These are phyloP conservation scores for Ustilaginoidea virens DNA, from an alignment of 2,329 filamentous ascomycete species.

Conservation along the genomic window DNA sequence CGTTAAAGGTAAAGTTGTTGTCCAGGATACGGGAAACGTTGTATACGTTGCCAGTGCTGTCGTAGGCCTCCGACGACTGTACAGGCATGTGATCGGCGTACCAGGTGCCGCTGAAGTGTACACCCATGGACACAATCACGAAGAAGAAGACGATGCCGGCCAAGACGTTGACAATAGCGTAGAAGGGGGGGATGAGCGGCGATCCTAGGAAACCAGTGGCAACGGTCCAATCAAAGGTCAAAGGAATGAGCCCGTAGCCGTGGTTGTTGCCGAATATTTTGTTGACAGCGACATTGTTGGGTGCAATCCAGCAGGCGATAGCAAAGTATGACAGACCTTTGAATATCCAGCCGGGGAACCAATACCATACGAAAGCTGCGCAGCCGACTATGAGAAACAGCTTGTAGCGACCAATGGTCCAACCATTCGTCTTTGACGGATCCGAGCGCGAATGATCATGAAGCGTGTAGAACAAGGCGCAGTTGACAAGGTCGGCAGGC, in stretches of 20 bases:
- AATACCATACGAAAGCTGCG: conserved; percentile 39
- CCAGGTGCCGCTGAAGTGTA: conserved; percentile 42
- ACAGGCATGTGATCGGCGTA: conserved; percentile 46
- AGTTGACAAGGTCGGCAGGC: conserved; percentile 38
- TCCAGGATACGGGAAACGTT: conserved; percentile 46
- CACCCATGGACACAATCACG: conserved; percentile 38
- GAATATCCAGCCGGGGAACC: conserved; percentile 47
- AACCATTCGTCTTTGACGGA: conserved; percentile 38
- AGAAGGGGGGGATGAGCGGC: conserved; percentile 36
- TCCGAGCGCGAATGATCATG: conserved; percentile 30
- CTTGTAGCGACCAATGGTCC: conserved; percentile 47
- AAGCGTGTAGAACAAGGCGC: conserved; percentile 32
- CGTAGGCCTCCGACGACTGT: conserved; percentile 43
- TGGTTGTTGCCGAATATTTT: conserved; percentile 46
- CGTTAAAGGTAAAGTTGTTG: conserved; percentile 39
- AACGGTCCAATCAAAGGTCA: conserved; percentile 40
- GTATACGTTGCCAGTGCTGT: conserved; percentile 46
- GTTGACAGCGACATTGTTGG: conserved; percentile 42
- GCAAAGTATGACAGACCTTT: conserved; percentile 47
- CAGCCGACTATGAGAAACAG: conserved; percentile 44
- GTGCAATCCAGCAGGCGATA: conserved; percentile 46
- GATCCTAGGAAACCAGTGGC: conserved; percentile 33
- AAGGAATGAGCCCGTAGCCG: conserved; percentile 42
- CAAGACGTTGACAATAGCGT: conserved; percentile 39
- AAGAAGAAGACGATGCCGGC: conserved; percentile 39